phyloP scores from a whole-genome alignment of 768 basidiomycete species.

The Neoboletus subvelutipes region DNA sequence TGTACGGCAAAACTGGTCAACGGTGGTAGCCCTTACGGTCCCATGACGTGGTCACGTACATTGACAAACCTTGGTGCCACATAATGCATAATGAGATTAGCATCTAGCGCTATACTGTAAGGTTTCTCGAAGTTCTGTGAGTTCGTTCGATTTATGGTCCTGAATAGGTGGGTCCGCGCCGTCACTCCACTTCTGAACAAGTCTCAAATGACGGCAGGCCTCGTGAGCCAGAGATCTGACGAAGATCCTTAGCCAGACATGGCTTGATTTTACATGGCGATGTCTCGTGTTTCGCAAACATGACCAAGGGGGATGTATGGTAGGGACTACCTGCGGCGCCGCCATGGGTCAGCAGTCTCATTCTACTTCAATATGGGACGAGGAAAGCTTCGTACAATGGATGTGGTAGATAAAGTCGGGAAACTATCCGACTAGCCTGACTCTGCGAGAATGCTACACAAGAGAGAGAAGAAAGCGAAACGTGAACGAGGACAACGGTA shows the following conservation, averaged over 20 bases:
- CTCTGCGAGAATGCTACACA: not conserved
- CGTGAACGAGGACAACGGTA: not conserved
- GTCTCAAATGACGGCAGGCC: not conserved
- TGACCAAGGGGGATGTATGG: not conserved
- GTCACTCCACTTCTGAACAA: not conserved
- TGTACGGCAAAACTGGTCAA: not conserved
- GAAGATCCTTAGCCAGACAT: not conserved
- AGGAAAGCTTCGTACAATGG: slow-evolving; percentile 2
- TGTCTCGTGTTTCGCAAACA: not conserved
- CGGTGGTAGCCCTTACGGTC: not conserved
- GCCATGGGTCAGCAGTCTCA: not conserved
- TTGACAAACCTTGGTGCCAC: not conserved
- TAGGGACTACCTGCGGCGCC: not conserved
- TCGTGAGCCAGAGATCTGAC: not conserved
- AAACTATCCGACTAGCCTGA: not conserved
- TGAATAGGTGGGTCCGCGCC: not conserved
- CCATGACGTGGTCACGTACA: not conserved
- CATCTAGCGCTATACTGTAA: not conserved
- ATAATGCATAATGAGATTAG: not conserved
- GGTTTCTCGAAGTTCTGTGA: not conserved
- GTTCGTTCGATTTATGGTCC: not conserved
- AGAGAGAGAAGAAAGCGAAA: not conserved
- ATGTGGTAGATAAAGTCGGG: not conserved
- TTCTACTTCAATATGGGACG: not conserved
- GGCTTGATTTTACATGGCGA: not conserved